These are phyloP conservation scores for Telfairia occidentalis DNA, from an alignment of 331 rosid species.

Conservation along the genomic window DNA sequence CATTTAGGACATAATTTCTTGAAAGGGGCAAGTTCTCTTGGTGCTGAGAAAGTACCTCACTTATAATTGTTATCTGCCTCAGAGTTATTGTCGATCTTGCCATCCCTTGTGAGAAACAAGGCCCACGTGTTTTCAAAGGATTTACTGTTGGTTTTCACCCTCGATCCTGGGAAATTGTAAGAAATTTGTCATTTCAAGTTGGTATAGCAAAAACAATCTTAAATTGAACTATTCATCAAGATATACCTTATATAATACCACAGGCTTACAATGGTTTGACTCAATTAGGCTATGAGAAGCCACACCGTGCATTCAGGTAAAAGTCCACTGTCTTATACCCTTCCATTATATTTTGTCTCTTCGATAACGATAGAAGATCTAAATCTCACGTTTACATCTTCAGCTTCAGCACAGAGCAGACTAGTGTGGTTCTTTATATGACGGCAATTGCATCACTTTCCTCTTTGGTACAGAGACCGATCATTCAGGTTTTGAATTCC, in stretches of 20 bases:
- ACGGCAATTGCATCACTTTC: slow-evolving; percentile 81
- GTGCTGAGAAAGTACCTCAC: not conserved
- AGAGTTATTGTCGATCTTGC: slow-evolving; percentile 78
- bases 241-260: slow-evolving; percentile 19
- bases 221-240: slow-evolving; percentile 6
- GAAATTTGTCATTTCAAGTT: slow-evolving; percentile 19
- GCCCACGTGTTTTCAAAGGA: slow-evolving; percentile 75
- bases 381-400: slow-evolving; percentile 17
- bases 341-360: not conserved
- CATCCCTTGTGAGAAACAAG: slow-evolving; percentile 59
- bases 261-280: slow-evolving; percentile 92
- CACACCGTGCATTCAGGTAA: slow-evolving; percentile 58
- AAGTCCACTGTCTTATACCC: slow-evolving; percentile 12
- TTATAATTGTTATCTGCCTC: slow-evolving; percentile 25
- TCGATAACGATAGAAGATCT: not conserved
- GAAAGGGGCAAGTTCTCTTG: not conserved
- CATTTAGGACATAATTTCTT: not conserved
- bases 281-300: slow-evolving; percentile 63
- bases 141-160: slow-evolving; percentile 96
- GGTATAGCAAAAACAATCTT: slow-evolving; percentile 7
- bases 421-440: slow-evolving; percentile 55
- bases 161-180: slow-evolving; percentile 91
- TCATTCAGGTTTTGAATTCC: slow-evolving; percentile 37
- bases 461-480: slow-evolving; percentile 63
- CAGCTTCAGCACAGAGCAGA: slow-evolving; percentile 66